These are phyloP conservation scores for Globisporangium acanthophoron DNA, from an alignment of 352 stramenopile genomes.

Conservation along the genomic window DNA sequence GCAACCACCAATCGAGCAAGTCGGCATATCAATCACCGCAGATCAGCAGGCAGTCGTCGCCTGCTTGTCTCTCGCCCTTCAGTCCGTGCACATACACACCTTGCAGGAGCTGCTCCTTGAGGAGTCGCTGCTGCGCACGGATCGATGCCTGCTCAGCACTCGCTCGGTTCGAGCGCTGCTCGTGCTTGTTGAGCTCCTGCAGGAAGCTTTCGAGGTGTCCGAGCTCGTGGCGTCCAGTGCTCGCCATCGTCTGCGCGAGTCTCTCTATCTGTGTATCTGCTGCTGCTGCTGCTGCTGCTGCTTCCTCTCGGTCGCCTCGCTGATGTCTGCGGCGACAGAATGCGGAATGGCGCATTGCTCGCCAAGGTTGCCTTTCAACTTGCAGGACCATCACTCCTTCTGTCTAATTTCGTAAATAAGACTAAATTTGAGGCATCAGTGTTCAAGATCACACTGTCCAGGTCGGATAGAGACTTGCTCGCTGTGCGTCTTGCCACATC, in stretches of 20 bases:
- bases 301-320: no score
- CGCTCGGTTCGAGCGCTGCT: constrained; percentile 39
- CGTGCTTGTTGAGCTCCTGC: constrained; percentile 40
- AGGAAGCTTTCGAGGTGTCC: constrained; percentile 50
- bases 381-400: no score
- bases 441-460: no score
- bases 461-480: no score
- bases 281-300: no score
- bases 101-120: constrained; percentile 50
- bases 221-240: constrained; percentile 18
- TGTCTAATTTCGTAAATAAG: no score
- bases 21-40: neutral
- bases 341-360: neutral
- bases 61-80: no score
- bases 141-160: constrained; percentile 40
- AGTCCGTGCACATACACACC: constrained; percentile 16
- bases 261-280: neutral
- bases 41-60: no score
- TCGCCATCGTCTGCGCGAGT: constrained; percentile 2
- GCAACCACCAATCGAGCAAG: neutral
- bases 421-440: no score
- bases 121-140: constrained; percentile 38
- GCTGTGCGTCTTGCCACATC: no score
- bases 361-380: no score
- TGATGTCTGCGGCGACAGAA: neutral